phyloP scores from a whole-genome alignment of 306 rosid genomes.

The Dryas octopetala region DNA sequence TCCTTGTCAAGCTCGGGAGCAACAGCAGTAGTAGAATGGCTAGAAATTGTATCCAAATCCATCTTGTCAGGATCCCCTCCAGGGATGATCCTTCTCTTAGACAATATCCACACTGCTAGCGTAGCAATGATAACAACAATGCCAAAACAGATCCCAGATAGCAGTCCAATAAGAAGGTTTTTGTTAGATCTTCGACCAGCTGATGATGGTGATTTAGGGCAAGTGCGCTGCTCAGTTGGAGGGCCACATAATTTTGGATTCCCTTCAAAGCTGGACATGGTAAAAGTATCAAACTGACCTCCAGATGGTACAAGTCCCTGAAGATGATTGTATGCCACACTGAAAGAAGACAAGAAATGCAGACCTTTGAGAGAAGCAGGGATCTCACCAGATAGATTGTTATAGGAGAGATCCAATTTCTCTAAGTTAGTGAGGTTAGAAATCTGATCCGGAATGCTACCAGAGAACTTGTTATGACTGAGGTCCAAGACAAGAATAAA shows the following conservation, averaged over 20 bases:
- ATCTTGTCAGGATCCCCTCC: slow-evolving; percentile 67
- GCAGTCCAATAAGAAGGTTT: slow-evolving; percentile 46
- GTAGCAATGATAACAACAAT: slow-evolving; percentile 42
- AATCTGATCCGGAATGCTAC: slow-evolving; percentile 64
- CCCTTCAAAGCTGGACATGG: slow-evolving; percentile 65
- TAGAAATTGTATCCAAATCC: slow-evolving; percentile 62
- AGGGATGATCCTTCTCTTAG: slow-evolving; percentile 82
- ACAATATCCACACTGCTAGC: slow-evolving; percentile 66
- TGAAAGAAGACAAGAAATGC: slow-evolving; percentile 81
- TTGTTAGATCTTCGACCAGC: slow-evolving; percentile 37
- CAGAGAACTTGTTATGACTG: slow-evolving; percentile 64
- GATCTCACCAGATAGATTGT: slow-evolving; percentile 71
- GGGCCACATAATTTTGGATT: slow-evolving; percentile 66
- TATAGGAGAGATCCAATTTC: slow-evolving; percentile 69
- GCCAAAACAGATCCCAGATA: slow-evolving; percentile 45
- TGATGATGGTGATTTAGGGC: slow-evolving; percentile 35
- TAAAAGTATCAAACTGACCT: slow-evolving; percentile 77
- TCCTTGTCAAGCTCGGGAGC: slow-evolving; percentile 63
- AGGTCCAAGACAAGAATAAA: slow-evolving; percentile 64
- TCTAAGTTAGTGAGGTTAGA: slow-evolving; percentile 71
- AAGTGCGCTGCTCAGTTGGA: slow-evolving; percentile 48
- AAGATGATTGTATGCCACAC: slow-evolving; percentile 76
- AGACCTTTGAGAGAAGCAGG: slow-evolving; percentile 65
- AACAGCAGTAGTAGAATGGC: slow-evolving; percentile 48
- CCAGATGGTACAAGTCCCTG: slow-evolving; percentile 77